These are phyloP conservation scores for Aspergillus novoparasiticus DNA, from an alignment of 2,329 filamentous ascomycete species.

Conservation along the genomic window DNA sequence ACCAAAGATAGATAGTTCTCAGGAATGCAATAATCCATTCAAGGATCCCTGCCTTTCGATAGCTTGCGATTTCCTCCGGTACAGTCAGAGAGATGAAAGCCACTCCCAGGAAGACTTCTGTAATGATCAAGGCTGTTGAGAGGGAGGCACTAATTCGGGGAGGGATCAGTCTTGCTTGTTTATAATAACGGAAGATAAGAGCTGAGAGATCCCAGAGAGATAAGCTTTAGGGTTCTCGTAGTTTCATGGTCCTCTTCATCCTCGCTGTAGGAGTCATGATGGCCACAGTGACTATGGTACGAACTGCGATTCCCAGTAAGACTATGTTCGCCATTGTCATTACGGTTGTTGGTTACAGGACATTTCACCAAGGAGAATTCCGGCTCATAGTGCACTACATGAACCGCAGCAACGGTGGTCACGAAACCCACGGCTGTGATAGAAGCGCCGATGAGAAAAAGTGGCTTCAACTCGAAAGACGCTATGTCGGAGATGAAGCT, in stretches of 20 bases:
- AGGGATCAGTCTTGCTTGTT: neutral
- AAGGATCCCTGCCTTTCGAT: constrained; percentile 20
- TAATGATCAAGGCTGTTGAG: constrained; percentile 23
- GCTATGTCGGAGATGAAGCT: constrained; percentile 29
- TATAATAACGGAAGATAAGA: neutral
- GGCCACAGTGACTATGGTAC: neutral
- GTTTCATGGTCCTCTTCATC: constrained; percentile 19
- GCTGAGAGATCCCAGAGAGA: constrained; percentile 14
- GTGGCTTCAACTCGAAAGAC: constrained; percentile 25
- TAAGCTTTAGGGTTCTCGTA: constrained; percentile 19
- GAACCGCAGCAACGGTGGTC: constrained; percentile 22
- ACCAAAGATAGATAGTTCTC: constrained; percentile 23
- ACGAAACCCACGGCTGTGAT: constrained; percentile 24
- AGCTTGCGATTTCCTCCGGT: constrained; percentile 14
- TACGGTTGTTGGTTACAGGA: neutral
- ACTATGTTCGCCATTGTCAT: neutral
- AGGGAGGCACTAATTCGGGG: constrained; percentile 19
- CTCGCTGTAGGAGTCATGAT: constrained; percentile 6
- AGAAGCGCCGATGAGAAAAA: constrained; percentile 25
- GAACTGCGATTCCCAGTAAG: neutral
- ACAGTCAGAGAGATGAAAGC: constrained; percentile 22
- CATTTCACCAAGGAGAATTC: constrained; percentile 19
- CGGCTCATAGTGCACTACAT: constrained; percentile 27
- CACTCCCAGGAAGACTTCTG: constrained; percentile 20
- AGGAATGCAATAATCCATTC: constrained; percentile 27